Conservation (phyloP, 2,329 filamentous ascomycete genomes). For the Cercospora janseana region DNA sequence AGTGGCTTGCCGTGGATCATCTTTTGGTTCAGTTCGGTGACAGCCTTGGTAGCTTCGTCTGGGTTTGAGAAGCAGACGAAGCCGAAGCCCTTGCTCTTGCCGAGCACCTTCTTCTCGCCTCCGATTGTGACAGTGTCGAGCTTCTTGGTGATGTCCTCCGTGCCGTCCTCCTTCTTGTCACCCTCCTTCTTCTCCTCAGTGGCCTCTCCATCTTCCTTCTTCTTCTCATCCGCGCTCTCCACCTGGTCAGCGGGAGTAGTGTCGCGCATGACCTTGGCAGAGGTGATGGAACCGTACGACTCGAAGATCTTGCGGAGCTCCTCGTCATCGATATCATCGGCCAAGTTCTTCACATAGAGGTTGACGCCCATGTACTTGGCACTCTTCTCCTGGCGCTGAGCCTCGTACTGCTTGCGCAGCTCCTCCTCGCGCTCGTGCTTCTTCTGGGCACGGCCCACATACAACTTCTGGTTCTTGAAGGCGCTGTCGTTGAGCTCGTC, state of each 20-base stretch:
- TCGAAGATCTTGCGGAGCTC: slow-evolving; percentile 93
- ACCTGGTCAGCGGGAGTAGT: slow-evolving; percentile 53
- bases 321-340: slow-evolving; percentile 95
- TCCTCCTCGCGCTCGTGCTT: slow-evolving; percentile 99
- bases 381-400: slow-evolving; percentile 94
- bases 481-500: slow-evolving; percentile 90
- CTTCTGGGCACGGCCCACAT: slow-evolving; percentile 98
- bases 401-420: slow-evolving; percentile 97
- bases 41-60: slow-evolving; percentile 97
- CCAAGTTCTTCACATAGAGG: slow-evolving; percentile 98
- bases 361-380: slow-evolving; percentile 99
- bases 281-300: slow-evolving; percentile 91
- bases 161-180: slow-evolving; percentile 56
- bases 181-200: slow-evolving; percentile 55
- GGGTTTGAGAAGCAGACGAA: slow-evolving; percentile 99
- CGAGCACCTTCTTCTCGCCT: slow-evolving; percentile 65
- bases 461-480: slow-evolving; percentile 91
- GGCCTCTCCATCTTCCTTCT: slow-evolving; percentile 53
- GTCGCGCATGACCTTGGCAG: slow-evolving; percentile 99
- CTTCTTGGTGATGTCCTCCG: slow-evolving; percentile 50
- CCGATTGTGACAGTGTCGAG: slow-evolving; percentile 55
- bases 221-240: slow-evolving; percentile 40
- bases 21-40: slow-evolving; percentile 99
- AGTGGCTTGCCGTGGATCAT: slow-evolving; percentile 97
- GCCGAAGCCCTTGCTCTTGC: slow-evolving; percentile 99